Evolutionary conservation across 1,139 yeast species (phyloP).

Genomic region (Neolecta irregularis): DNA sequence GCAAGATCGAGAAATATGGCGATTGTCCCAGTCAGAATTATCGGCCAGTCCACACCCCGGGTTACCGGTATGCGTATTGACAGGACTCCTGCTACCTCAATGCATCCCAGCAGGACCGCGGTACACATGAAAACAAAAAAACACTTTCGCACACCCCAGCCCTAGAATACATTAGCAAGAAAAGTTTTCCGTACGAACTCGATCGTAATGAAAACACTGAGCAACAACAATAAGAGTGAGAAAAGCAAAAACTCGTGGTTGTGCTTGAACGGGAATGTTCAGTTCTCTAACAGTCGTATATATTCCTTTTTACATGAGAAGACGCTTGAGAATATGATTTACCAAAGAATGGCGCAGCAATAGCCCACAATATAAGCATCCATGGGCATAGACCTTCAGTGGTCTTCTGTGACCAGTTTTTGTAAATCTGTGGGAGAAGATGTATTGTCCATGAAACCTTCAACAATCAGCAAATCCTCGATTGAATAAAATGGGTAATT

Average conservation of each 20-base stretch:
- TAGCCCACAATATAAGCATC: constrained; percentile 76
- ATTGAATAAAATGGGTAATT: background rate
- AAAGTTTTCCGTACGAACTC: constrained; percentile 16
- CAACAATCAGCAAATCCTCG: background rate
- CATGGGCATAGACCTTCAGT: constrained; percentile 73
- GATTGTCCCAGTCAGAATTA: constrained; percentile 56
- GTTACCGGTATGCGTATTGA: constrained; percentile 48
- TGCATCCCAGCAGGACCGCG: constrained; percentile 36
- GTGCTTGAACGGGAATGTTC: constrained; percentile 62
- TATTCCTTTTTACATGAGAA: too few relatives aligned
- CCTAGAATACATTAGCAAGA: constrained; percentile 15
- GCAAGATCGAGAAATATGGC: constrained; percentile 62
- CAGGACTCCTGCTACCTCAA: constrained; percentile 55
- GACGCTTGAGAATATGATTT: too few relatives aligned
- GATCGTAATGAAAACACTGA: constrained; percentile 52
- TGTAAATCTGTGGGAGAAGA: constrained; percentile 64
- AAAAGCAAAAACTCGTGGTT: constrained; percentile 69
- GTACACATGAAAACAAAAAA: constrained; percentile 27
- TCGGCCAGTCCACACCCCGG: constrained; percentile 53
- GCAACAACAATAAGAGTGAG: constrained; percentile 55
- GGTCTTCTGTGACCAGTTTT: constrained; percentile 57
- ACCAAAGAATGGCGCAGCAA: constrained; percentile 69
- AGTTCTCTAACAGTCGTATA: constrained; percentile 62
- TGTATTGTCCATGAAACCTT: constrained; percentile 75
- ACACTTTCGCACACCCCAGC: constrained; percentile 23